Conservation (phyloP, 1,139 yeast species). For the Zygosaccharomyces sapae region DNA sequence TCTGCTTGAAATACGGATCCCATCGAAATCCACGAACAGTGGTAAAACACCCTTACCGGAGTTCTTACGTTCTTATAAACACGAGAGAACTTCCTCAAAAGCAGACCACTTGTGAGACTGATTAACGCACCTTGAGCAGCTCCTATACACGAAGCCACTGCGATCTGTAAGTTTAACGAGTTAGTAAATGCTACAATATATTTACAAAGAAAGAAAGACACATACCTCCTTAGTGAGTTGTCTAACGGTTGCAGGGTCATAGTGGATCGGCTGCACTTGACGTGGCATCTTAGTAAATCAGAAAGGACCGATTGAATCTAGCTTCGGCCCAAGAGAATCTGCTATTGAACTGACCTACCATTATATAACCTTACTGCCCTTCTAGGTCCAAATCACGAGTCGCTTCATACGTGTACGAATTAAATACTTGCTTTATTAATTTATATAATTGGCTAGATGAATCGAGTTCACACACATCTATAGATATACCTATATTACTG, state of each 20-base stretch:
- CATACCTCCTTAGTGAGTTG: constrained; percentile 34
- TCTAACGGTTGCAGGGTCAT: constrained; percentile 35
- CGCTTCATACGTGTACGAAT: constrained; percentile 4
- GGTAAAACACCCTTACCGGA: constrained; percentile 41
- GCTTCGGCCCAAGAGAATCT: too few species aligned
- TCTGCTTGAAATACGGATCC: constrained; percentile 42
- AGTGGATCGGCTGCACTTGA: constrained; percentile 36
- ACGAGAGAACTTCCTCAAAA: constrained; percentile 35
- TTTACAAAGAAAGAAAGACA: neutral
- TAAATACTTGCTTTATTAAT: neutral
- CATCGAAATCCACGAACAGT: constrained; percentile 40
- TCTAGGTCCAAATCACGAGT: too few species aligned
- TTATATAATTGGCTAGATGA: too few species aligned
- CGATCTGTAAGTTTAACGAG: constrained; percentile 22
- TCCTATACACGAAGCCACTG: constrained; percentile 38
- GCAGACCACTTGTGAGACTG: constrained; percentile 35
- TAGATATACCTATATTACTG: neutral
- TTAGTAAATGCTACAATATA: neutral
- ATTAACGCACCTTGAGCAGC: constrained; percentile 40
- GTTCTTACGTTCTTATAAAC: constrained; percentile 37
- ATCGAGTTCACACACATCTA: constrained; percentile 1
- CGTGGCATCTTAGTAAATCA: too few species aligned
- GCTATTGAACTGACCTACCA: too few species aligned
- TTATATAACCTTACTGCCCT: too few species aligned
- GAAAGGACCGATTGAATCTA: too few species aligned